Conservation (phyloP, 1,284 basidiomycete species). For the Ceratobasidium sp. region DNA sequence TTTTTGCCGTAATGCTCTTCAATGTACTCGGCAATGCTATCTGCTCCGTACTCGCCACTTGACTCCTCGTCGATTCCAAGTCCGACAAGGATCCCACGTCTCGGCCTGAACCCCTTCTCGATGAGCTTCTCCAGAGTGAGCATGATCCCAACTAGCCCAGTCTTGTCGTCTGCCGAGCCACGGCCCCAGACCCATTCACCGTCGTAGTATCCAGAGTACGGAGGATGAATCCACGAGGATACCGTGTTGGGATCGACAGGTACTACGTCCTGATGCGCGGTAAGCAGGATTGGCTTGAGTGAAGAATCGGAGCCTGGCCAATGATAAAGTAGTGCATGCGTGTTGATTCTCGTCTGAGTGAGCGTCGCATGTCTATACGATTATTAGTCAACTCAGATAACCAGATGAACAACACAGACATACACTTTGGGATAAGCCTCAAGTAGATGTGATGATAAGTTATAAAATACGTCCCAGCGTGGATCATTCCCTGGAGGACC, state of each 20-base stretch:
- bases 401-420: too few relatives aligned
- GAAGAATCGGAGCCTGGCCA: constrained; percentile 52
- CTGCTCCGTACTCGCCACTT: constrained; percentile 48
- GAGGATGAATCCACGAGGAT: constrained; percentile 56
- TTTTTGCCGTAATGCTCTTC: constrained; percentile 51
- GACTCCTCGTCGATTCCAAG: constrained; percentile 62
- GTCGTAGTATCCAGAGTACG: constrained; percentile 57
- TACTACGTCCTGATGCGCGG: constrained; percentile 58
- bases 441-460: constrained; percentile 52
- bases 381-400: background rate
- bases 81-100: constrained; percentile 54
- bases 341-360: constrained; percentile 53
- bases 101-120: constrained; percentile 53
- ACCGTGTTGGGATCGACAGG: constrained; percentile 58
- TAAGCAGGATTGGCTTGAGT: constrained; percentile 53
- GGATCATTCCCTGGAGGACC: constrained; percentile 48
- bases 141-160: constrained; percentile 45
- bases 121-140: constrained; percentile 54
- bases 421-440: constrained; percentile 50
- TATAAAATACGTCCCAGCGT: constrained; percentile 49
- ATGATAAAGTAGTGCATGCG: constrained; percentile 53
- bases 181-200: constrained; percentile 60
- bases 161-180: constrained; percentile 56
- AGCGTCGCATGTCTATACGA: constrained; percentile 47
- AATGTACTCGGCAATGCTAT: constrained; percentile 46